Percentiles rank a stretch among this genome's conserved stretches.
Conservation (phyloP, 345 rosid genomes). For the Eucalyptus tenuipes region DNA sequence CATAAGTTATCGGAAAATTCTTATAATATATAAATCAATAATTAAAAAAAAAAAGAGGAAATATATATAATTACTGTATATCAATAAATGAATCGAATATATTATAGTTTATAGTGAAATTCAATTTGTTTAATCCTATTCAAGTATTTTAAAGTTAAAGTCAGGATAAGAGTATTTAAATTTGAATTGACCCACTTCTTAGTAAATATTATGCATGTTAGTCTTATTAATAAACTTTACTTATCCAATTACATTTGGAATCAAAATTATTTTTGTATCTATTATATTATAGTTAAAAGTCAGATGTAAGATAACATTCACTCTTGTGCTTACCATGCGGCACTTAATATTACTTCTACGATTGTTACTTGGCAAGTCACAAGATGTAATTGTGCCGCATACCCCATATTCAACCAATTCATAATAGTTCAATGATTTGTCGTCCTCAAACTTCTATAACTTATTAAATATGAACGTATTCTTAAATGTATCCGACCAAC, state of each 20-base stretch:
- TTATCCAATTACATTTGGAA: neutral
- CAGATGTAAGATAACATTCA: neutral
- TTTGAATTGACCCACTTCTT: neutral
- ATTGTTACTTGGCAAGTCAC: neutral
- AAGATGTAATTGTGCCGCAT: neutral
- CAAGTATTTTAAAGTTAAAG: neutral
- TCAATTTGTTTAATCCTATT: neutral
- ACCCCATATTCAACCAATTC: neutral
- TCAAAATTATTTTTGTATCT: neutral
- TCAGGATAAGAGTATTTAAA: neutral
- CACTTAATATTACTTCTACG: neutral
- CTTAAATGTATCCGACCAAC: neutral
- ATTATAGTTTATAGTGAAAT: neutral
- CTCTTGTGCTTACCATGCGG: neutral
- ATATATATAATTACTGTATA: neutral
- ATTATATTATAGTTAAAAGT: neutral
- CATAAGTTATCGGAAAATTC: neutral
- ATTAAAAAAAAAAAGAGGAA: neutral
- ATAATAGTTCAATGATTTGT: neutral
- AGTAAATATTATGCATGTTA: neutral
- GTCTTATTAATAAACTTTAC: neutral
- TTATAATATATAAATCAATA: neutral
- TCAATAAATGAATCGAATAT: neutral
- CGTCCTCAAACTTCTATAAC: neutral
- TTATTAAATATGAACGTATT: neutral